Percentiles rank a stretch among this genome's conserved stretches.
Evolutionary conservation across 2,329 filamentous ascomycete species (phyloP).

Genomic region (Periconia sp.): DNA sequence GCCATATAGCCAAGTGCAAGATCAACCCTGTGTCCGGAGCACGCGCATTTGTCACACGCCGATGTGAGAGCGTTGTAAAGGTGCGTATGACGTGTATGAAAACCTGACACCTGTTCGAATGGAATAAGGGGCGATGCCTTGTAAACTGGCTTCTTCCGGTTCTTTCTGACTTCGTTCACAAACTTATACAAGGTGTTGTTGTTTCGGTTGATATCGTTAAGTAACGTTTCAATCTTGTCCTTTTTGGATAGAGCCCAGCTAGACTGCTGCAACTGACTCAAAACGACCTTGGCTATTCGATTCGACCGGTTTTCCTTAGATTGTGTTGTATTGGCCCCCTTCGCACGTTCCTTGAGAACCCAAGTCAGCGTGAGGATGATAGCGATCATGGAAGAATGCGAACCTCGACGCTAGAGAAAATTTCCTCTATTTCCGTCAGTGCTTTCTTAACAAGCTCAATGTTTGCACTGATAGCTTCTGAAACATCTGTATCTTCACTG

Average conservation of each 20-base stretch:
- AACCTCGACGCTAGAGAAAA: neutral
- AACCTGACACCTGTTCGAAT: neutral
- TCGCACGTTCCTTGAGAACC: neutral
- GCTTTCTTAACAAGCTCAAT: neutral
- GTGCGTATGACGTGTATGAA: too few species aligned
- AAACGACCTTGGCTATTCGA: neutral
- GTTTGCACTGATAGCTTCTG: neutral
- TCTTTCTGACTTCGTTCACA: neutral
- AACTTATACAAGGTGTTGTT: neutral
- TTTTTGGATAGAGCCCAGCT: neutral
- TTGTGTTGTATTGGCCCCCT: neutral
- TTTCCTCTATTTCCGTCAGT: neutral
- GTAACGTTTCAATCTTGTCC: neutral
- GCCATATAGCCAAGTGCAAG: neutral
- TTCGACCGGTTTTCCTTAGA: neutral
- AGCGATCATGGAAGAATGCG: neutral
- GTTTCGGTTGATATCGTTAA: neutral
- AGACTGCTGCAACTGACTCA: neutral
- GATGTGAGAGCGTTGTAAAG: too few species aligned
- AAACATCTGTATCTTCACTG: neutral
- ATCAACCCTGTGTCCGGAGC: too few species aligned
- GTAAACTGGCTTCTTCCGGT: neutral
- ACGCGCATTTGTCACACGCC: too few species aligned
- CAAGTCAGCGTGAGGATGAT: neutral
- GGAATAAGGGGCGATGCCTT: neutral